Conservation (phyloP, 2,329 filamentous ascomycete genomes). For the Aureobasidium lini region DNA sequence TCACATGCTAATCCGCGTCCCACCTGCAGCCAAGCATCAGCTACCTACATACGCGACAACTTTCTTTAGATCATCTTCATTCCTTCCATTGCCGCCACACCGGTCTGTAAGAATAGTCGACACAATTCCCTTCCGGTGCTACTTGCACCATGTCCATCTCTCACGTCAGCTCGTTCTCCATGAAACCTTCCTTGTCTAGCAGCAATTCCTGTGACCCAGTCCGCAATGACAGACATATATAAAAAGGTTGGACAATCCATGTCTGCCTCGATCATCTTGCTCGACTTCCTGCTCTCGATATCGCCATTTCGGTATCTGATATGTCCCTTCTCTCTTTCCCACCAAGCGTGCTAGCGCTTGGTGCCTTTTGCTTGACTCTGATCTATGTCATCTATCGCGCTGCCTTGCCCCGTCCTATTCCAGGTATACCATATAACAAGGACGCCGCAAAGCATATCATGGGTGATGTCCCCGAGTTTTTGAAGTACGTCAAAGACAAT, state of each 20-base stretch:
- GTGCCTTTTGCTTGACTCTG: background rate
- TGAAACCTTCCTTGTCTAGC: too few relatives aligned
- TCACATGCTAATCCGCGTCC: background rate
- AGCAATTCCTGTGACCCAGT: too few relatives aligned
- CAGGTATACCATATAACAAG: conserved; percentile 41
- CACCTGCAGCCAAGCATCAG: background rate
- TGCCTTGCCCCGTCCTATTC: conserved; percentile 36
- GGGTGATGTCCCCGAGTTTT: conserved; percentile 38
- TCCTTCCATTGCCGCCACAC: too few relatives aligned
- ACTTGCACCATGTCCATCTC: too few relatives aligned
- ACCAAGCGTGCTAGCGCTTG: background rate
- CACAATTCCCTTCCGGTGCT: too few relatives aligned
- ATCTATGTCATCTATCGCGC: conserved; percentile 18
- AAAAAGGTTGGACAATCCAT: background rate
- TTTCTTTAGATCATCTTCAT: too few relatives aligned
- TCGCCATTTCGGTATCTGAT: too few relatives aligned
- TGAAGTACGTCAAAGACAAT: conserved; percentile 30
- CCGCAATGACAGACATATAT: too few relatives aligned
- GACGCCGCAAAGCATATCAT: conserved; percentile 30
- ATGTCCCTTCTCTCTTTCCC: background rate
- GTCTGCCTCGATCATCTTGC: background rate
- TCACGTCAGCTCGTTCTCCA: too few relatives aligned
- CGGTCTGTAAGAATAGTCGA: too few relatives aligned
- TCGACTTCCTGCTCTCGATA: background rate
- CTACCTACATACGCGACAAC: too few relatives aligned